Conservation (phyloP, 208 protist species). For the Porcisia hertigi region DNA sequence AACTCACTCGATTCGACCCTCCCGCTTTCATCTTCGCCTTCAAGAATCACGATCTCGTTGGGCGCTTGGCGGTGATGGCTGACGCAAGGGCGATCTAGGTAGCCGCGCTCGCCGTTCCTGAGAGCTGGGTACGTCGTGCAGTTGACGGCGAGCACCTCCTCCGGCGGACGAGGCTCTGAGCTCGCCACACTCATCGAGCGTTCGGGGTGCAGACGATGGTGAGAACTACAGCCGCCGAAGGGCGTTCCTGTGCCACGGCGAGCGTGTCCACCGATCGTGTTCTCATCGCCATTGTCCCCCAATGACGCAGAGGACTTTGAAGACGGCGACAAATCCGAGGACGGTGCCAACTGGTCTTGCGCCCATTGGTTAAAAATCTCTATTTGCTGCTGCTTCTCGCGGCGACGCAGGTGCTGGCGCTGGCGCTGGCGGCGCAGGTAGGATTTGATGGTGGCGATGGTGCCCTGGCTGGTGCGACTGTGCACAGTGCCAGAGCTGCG, state of each 20-base stretch:
- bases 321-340: slow-evolving; percentile 25
- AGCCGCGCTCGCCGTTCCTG: neutral
- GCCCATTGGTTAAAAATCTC: slow-evolving; percentile 40
- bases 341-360: slow-evolving; percentile 20
- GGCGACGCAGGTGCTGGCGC: slow-evolving; percentile 28
- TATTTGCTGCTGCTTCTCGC: slow-evolving; percentile 23
- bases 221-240: neutral
- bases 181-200: slow-evolving; percentile 34
- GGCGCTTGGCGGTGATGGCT: neutral
- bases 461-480: slow-evolving; percentile 14
- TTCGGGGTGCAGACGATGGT: neutral
- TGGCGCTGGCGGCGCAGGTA: slow-evolving; percentile 32
- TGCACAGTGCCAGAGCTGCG: slow-evolving; percentile 10
- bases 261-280: neutral
- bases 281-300: neutral
- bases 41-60: neutral
- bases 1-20: too few relatives aligned
- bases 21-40: neutral
- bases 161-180: slow-evolving; percentile 33
- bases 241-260: neutral
- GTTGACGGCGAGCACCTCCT: slow-evolving; percentile 28
- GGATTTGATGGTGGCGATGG: slow-evolving; percentile 17
- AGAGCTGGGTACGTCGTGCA: slow-evolving; percentile 10
- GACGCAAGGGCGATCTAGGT: neutral
- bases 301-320: slow-evolving; percentile 17